A percentile compares a stretch with the other conserved stretches of the same genome.
These are phyloP conservation scores for Sarocladium brachiariae DNA, from an alignment of 2,329 filamentous ascomycete species.

Conservation along the genomic window DNA sequence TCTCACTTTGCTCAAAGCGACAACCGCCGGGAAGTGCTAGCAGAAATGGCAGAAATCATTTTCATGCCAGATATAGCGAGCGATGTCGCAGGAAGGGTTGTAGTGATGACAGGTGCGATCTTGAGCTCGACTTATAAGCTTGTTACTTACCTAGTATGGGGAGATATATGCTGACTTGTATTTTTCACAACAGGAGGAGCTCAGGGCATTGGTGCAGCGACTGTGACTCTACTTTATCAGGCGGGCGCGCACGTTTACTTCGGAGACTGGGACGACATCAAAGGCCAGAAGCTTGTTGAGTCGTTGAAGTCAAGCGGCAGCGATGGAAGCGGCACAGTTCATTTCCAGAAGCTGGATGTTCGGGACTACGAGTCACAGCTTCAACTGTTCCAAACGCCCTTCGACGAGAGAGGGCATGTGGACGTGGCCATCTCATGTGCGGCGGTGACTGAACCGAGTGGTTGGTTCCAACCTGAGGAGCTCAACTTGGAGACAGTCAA, in stretches of 20 bases:
- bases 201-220: conserved; percentile 1
- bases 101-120: background rate
- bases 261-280: conserved; percentile 2
- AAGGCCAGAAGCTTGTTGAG: background rate
- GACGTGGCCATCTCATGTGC: conserved; percentile 1
- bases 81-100: background rate
- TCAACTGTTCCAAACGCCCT: background rate
- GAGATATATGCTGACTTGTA: background rate
- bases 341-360: conserved; percentile 2
- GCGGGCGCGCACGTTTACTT: conserved; percentile 2
- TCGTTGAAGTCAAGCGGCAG: background rate
- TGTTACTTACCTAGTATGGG: background rate
- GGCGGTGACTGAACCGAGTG: background rate
- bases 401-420: background rate
- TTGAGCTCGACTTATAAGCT: too few species aligned
- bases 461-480: conserved; percentile 1
- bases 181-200: background rate
- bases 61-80: background rate
- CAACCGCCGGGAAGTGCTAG: background rate
- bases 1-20: too few species aligned
- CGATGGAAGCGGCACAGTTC: background rate
- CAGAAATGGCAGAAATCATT: background rate
- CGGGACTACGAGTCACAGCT: background rate
- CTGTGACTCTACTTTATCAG: background rate
- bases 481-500: background rate